These are phyloP conservation scores for Hypsizygus ulmarius DNA, from an alignment of 1,284 basidiomycete genomes.

Conservation along the genomic window DNA sequence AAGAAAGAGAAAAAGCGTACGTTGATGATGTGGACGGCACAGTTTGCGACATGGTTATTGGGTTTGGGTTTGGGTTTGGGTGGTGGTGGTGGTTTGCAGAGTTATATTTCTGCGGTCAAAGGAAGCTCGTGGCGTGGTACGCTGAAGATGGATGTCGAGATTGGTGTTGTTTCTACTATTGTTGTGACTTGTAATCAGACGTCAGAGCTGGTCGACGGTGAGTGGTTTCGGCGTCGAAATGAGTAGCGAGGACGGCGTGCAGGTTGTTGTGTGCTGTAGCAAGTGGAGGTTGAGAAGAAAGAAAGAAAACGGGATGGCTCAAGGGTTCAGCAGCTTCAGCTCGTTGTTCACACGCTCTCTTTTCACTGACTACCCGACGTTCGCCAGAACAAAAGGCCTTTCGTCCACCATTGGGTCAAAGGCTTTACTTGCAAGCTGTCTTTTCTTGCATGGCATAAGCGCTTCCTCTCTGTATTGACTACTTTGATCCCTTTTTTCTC, in stretches of 20 bases:
- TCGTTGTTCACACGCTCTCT: slow-evolving; percentile 15
- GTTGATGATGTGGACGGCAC: slow-evolving; percentile 24
- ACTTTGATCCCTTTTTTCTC: too few species aligned
- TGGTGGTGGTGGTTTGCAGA: neutral
- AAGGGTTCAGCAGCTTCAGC: slow-evolving; percentile 11
- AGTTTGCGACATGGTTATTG: slow-evolving; percentile 21
- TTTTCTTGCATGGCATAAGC: too few species aligned
- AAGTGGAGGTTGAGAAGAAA: slow-evolving; percentile 10
- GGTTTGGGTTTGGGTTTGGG: neutral
- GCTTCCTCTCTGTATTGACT: too few species aligned
- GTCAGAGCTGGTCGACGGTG: slow-evolving; percentile 5
- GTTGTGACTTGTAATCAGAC: neutral
- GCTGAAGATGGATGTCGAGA: slow-evolving; percentile 10
- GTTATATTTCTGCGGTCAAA: slow-evolving; percentile 10
- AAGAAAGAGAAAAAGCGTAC: slow-evolving; percentile 13
- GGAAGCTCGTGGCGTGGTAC: slow-evolving; percentile 1
- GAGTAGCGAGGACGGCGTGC: neutral
- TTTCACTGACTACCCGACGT: neutral
- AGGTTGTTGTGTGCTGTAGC: neutral
- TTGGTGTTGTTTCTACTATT: neutral
- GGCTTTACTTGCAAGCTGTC: neutral
- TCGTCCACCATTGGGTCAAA: neutral
- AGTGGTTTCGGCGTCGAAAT: slow-evolving; percentile 4
- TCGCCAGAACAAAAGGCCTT: neutral
- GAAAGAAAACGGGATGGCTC: neutral